Percentiles rank a stretch among this genome's conserved stretches.
Conservation (phyloP, 768 basidiomycete genomes). For the Antrodiella citrinella region DNA sequence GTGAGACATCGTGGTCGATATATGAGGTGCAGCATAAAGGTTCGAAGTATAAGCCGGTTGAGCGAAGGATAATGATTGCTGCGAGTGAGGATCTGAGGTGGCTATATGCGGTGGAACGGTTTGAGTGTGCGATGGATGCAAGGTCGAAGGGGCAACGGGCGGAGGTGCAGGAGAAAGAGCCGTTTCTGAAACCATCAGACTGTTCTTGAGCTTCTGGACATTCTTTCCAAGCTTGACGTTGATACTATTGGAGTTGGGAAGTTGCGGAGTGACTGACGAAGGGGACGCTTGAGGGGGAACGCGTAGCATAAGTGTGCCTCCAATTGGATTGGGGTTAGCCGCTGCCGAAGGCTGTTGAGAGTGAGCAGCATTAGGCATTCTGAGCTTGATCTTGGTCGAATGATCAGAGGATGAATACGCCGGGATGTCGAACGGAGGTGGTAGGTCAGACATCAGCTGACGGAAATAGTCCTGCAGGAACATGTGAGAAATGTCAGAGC, state of each 20-base stretch:
- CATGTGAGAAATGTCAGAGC: conserved; percentile 7
- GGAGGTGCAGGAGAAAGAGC: conserved; percentile 15
- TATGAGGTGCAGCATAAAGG: conserved; percentile 8
- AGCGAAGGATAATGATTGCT: conserved; percentile 18
- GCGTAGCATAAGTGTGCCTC: conserved; percentile 2
- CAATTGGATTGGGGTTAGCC: not conserved
- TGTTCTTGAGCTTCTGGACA: not conserved
- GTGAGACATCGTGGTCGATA: not conserved
- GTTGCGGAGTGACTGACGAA: not conserved
- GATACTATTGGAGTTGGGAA: not conserved
- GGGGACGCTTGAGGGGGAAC: conserved; percentile 4
- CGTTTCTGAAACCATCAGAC: conserved; percentile 4
- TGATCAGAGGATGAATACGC: conserved; percentile 41
- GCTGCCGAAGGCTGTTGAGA: conserved; percentile 6
- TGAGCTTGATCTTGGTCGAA: conserved; percentile 66
- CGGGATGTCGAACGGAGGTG: conserved; percentile 53
- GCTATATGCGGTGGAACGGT: conserved; percentile 4
- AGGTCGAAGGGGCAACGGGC: conserved; percentile 17
- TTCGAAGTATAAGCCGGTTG: conserved; percentile 10
- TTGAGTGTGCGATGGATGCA: conserved; percentile 12
- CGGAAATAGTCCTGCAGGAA: conserved; percentile 58
- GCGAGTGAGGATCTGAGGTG: conserved; percentile 4
- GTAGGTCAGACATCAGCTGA: conserved; percentile 71
- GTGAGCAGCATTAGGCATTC: conserved; percentile 36
- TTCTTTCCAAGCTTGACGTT: not conserved